Conservation (phyloP, 163 green algal genomes). For the Chloroidium sp. region DNA sequence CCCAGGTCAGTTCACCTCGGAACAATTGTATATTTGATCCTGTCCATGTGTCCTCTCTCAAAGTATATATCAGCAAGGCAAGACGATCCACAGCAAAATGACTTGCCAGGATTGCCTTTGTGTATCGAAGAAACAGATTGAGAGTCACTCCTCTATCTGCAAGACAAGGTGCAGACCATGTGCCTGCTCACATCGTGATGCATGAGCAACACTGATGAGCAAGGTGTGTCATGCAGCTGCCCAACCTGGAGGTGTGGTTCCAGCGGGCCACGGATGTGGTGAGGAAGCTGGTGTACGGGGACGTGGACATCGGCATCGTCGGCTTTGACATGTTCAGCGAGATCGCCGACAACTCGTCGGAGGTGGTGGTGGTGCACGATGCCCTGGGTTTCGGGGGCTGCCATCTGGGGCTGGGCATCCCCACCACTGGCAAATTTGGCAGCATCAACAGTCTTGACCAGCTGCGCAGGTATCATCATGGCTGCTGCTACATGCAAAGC, state of each 20-base stretch:
- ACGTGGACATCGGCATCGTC: constrained; percentile 97
- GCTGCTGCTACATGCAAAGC: too few relatives aligned
- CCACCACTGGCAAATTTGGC: constrained; percentile 57
- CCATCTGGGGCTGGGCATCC: constrained; percentile 89
- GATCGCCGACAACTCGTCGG: constrained; percentile 43
- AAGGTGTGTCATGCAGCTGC: constrained; percentile 48
- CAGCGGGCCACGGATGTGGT: constrained; percentile 61
- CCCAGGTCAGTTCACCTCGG: constrained; percentile 40
- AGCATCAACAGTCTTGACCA: constrained; percentile 61
- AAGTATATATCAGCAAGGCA: neutral
- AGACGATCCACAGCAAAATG: neutral
- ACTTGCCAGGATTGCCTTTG: too few relatives aligned
- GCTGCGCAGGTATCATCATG: constrained; percentile 18
- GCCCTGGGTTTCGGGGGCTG: constrained; percentile 89
- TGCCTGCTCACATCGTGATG: too few relatives aligned
- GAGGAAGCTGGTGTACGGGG: constrained; percentile 69
- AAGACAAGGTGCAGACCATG: too few relatives aligned
- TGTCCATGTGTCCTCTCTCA: too few relatives aligned
- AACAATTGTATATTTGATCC: too few relatives aligned
- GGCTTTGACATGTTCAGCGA: constrained; percentile 83
- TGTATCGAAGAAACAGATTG: too few relatives aligned
- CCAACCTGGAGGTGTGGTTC: constrained; percentile 73
- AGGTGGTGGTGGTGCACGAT: constrained; percentile 90
- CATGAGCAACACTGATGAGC: too few relatives aligned
- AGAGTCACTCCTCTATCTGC: too few relatives aligned